phyloP scores from a whole-genome alignment of 1,284 basidiomycete genomes.

The Violaceomyces palustris region DNA sequence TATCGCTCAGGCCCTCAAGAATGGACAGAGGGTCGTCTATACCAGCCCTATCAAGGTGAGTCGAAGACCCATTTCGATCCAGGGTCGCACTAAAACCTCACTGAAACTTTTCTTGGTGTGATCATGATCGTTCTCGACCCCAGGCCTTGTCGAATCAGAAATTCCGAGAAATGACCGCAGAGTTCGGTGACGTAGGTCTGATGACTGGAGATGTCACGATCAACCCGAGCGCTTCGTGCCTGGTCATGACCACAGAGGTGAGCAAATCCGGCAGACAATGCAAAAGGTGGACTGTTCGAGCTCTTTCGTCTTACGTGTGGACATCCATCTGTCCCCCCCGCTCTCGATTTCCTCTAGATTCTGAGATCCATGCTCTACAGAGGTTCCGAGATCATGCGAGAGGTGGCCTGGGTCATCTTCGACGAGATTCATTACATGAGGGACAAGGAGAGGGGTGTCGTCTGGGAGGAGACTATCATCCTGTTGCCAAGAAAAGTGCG shows the following conservation, averaged over 20 bases:
- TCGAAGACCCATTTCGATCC: too few relatives aligned
- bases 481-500: slow-evolving; percentile 90
- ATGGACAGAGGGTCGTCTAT: slow-evolving; percentile 94
- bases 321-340: slow-evolving; percentile 48
- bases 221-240: slow-evolving; percentile 90
- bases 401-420: slow-evolving; percentile 99
- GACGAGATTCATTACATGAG: slow-evolving; percentile 99
- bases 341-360: too few relatives aligned
- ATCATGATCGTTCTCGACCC: too few relatives aligned
- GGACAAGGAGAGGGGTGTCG: slow-evolving; percentile 70
- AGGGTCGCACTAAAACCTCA: too few relatives aligned
- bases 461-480: slow-evolving; percentile 81
- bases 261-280: too few relatives aligned
- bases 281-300: too few relatives aligned
- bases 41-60: slow-evolving; percentile 99
- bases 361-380: slow-evolving; percentile 97
- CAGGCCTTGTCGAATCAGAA: slow-evolving; percentile 98
- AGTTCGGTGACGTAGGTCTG: slow-evolving; percentile 94
- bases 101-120: too few relatives aligned
- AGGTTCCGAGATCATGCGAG: slow-evolving; percentile 97
- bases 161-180: slow-evolving; percentile 93
- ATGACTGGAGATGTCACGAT: slow-evolving; percentile 99
- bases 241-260: slow-evolving; percentile 99
- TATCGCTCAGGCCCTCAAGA: slow-evolving; percentile 87
- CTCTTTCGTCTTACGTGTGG: neutral